phyloP scores from a whole-genome alignment of 2,329 filamentous ascomycete species.

The Hypoxylon sp. region DNA sequence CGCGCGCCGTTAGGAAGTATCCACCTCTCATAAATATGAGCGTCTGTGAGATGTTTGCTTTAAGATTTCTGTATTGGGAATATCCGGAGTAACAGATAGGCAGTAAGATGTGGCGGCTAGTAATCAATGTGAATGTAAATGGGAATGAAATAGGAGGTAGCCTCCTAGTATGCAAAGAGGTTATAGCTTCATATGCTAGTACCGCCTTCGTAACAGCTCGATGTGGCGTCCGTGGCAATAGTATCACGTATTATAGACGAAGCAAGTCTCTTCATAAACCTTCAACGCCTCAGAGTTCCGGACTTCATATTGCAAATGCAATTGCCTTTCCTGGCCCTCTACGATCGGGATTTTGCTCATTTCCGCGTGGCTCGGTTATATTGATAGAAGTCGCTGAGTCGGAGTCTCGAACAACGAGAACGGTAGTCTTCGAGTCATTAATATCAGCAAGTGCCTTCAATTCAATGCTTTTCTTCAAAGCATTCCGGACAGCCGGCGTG shows the following conservation, averaged over 20 bases:
- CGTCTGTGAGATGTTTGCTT: too few species aligned
- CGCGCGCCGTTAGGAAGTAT: too few species aligned
- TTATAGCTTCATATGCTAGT: not conserved
- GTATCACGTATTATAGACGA: conserved; percentile 26
- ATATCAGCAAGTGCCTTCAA: conserved; percentile 48
- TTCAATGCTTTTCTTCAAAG: conserved; percentile 35
- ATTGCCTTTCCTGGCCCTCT: conserved; percentile 21
- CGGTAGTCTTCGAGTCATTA: conserved; percentile 42
- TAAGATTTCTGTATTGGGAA: too few species aligned
- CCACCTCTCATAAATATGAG: too few species aligned
- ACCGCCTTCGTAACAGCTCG: too few species aligned
- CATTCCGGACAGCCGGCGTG: conserved; percentile 36
- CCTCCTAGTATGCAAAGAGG: not conserved
- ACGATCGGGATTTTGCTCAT: not conserved
- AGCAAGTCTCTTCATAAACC: conserved; percentile 46
- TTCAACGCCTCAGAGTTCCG: not conserved
- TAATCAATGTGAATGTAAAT: too few species aligned
- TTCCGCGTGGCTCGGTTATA: not conserved
- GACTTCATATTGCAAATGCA: conserved; percentile 42
- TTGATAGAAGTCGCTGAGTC: not conserved
- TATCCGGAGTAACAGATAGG: too few species aligned
- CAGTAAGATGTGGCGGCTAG: too few species aligned
- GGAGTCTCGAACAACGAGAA: conserved; percentile 44
- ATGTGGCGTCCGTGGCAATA: too few species aligned
- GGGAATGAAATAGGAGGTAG: not conserved